Evolutionary conservation across 805 yeast species (phyloP).

Genomic region (Metschnikowia lunata): DNA sequence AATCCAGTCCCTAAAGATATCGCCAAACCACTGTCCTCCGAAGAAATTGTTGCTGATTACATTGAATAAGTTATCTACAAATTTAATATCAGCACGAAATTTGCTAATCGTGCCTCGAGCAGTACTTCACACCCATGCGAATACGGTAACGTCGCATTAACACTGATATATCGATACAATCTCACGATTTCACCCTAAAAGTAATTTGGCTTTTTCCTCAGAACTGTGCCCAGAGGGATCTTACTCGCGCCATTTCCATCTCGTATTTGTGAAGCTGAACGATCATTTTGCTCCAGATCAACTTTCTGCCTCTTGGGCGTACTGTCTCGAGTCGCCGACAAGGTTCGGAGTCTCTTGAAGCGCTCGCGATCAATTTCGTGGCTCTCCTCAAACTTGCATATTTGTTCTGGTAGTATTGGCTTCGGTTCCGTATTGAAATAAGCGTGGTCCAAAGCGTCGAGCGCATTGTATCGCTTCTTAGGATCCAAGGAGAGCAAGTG

Average conservation of each 20-base stretch:
- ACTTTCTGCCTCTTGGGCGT: conserved; percentile 5
- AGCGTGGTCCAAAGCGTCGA: conserved; percentile 64
- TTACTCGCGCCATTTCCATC: not conserved
- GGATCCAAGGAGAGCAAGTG: conserved; percentile 72
- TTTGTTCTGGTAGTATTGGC: conserved; percentile 49
- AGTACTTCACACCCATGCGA: too few relatives aligned
- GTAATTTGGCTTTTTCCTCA: conserved; percentile 2
- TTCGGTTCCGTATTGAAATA: conserved; percentile 68
- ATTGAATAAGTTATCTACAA: too few relatives aligned
- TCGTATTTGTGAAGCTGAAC: conserved; percentile 2
- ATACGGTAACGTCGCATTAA: too few relatives aligned
- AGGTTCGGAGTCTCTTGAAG: conserved; percentile 40
- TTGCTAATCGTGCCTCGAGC: too few relatives aligned
- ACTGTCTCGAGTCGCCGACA: not conserved
- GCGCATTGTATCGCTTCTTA: conserved; percentile 66
- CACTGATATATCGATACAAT: too few relatives aligned
- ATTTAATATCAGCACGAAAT: too few relatives aligned
- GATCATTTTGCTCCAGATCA: conserved; percentile 3
- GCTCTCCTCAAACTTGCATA: conserved; percentile 75
- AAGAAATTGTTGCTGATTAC: too few relatives aligned
- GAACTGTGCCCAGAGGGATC: not conserved
- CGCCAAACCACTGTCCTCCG: too few relatives aligned
- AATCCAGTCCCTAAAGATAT: too few relatives aligned
- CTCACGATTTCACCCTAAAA: not conserved
- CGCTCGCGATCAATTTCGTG: conserved; percentile 81